A percentile compares a stretch with the other conserved stretches of the same genome.
These are phyloP conservation scores for Tillandsia leiboldiana DNA, from an alignment of 176 grass and related monocot genomes.

Conservation along the genomic window DNA sequence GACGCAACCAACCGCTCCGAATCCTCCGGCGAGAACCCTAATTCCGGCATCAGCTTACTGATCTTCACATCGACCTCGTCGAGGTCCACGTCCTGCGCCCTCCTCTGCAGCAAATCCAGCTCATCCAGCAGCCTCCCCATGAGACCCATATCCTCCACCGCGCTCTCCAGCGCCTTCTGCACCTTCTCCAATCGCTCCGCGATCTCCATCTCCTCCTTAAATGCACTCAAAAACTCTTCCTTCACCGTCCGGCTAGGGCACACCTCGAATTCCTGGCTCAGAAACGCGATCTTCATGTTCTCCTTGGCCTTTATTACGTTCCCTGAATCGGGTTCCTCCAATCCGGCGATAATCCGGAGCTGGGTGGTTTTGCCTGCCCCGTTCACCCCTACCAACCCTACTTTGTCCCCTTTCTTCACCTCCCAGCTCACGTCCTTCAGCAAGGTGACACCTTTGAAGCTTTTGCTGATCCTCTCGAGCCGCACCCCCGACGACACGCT, in stretches of 20 bases:
- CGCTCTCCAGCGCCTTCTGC: conserved; percentile 52
- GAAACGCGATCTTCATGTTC: conserved; percentile 77
- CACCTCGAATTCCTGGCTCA: conserved; percentile 94
- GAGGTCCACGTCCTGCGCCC: conserved; percentile 63
- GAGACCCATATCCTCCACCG: conserved; percentile 66
- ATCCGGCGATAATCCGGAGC: conserved; percentile 60
- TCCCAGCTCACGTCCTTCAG: conserved; percentile 86
- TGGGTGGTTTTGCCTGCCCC: conserved; percentile 94
- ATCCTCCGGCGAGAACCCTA: conserved; percentile 75
- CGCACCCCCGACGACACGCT: conserved; percentile 78
- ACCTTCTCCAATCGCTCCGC: conserved; percentile 66
- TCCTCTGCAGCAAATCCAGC: conserved; percentile 73
- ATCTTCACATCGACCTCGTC: conserved; percentile 74
- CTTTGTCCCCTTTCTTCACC: conserved; percentile 89
- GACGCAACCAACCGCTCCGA: conserved; percentile 73
- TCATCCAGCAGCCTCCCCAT: conserved; percentile 84
- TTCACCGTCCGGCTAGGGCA: conserved; percentile 51
- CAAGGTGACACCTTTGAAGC: conserved; percentile 69
- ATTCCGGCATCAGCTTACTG: conserved; percentile 88
- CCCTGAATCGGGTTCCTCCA: conserved; percentile 75
- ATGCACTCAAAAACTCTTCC: conserved; percentile 72
- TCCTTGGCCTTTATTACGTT: conserved; percentile 66
- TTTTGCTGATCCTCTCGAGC: conserved; percentile 72
- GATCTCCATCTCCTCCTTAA: conserved; percentile 84
- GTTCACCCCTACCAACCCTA: conserved; percentile 90